Evolutionary conservation across 768 basidiomycete species (phyloP).

Genomic region (Amanita pseudoporphyria): DNA sequence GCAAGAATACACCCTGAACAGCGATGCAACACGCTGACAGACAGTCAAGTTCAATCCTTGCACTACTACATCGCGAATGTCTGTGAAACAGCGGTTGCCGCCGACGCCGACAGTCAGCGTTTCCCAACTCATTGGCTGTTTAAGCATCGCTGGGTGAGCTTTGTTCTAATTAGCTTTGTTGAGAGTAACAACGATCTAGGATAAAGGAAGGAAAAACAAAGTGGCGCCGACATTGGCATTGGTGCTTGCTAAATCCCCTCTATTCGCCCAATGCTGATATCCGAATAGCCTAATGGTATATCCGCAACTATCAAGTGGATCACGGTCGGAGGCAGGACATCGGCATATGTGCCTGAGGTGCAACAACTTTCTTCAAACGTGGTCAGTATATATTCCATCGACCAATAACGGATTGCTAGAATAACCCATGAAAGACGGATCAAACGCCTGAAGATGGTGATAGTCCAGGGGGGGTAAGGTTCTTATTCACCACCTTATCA

Average conservation of each 20-base stretch:
- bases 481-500: background rate
- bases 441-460: background rate
- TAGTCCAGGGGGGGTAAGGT: background rate
- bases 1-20: conserved; percentile 66
- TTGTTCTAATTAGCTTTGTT: background rate
- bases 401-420: background rate
- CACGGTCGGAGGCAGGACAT: conserved; percentile 70
- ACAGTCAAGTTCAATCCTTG: conserved; percentile 37
- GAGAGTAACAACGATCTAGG: conserved; percentile 21
- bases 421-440: background rate
- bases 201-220: conserved; percentile 47
- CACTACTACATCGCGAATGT: conserved; percentile 46
- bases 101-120: conserved; percentile 56
- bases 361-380: conserved; percentile 27
- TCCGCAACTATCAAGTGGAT: conserved; percentile 68
- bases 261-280: conserved; percentile 6
- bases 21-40: conserved; percentile 44
- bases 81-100: conserved; percentile 51
- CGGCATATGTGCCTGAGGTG: conserved; percentile 58
- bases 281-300: conserved; percentile 49
- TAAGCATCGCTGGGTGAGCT: conserved; percentile 54
- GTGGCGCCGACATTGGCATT: conserved; percentile 32
- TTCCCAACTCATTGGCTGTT: conserved; percentile 67
- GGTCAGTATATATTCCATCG: background rate
- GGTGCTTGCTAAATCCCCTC: conserved; percentile 20